Evolutionary conservation across 345 rosid species (phyloP).

Genomic region (Anacardium occidentale): DNA sequence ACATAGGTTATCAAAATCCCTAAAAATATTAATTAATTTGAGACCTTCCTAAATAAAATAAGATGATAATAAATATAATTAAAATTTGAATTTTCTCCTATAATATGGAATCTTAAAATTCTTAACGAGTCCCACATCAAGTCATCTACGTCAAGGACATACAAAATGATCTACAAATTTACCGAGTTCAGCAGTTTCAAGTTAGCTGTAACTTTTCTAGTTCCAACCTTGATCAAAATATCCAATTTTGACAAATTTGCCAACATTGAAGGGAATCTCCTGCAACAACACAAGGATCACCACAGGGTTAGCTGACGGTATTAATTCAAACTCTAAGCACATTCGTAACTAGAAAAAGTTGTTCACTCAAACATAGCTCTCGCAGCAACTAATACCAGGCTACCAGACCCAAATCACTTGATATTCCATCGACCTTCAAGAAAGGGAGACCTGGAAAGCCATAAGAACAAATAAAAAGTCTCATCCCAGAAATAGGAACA

Average conservation of each 20-base stretch:
- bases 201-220: slow-evolving; percentile 58
- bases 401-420: slow-evolving; percentile 90
- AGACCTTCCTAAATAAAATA: too few relatives aligned
- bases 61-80: too few relatives aligned
- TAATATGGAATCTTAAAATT: too few relatives aligned
- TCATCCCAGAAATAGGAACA: slow-evolving; percentile 5
- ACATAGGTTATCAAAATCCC: too few relatives aligned
- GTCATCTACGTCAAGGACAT: background rate
- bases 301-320: slow-evolving; percentile 10
- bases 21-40: too few relatives aligned
- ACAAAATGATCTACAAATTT: slow-evolving; percentile 5
- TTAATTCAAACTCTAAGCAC: background rate
- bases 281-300: slow-evolving; percentile 29
- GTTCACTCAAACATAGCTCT: slow-evolving; percentile 67
- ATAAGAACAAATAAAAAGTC: slow-evolving; percentile 44
- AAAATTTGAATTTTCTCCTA: too few relatives aligned
- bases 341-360: background rate
- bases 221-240: slow-evolving; percentile 57
- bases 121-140: too few relatives aligned
- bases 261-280: slow-evolving; percentile 82
- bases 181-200: slow-evolving; percentile 73
- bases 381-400: slow-evolving; percentile 70
- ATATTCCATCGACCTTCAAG: slow-evolving; percentile 91
- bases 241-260: slow-evolving; percentile 74
- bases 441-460: slow-evolving; percentile 88